These are phyloP conservation scores for Cynanchum wilfordii DNA, from an alignment of 257 asterid genomes.

Conservation along the genomic window DNA sequence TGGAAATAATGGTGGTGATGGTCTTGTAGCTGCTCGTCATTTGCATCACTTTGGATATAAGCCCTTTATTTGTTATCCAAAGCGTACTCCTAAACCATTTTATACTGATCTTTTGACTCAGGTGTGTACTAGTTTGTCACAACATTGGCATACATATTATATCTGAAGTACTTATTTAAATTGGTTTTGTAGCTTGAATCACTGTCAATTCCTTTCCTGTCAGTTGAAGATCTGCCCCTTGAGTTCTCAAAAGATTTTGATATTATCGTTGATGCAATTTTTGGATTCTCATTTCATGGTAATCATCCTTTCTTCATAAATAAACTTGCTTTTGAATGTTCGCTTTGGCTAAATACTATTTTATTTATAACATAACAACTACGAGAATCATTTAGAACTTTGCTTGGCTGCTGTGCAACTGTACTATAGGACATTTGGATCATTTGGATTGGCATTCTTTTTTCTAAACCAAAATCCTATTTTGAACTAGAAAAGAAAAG, in stretches of 20 bases:
- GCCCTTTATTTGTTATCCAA: slow-evolving; percentile 31
- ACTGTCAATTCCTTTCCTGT: slow-evolving; percentile 21
- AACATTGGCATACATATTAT: background rate
- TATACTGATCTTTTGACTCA: slow-evolving; percentile 21
- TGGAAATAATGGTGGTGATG: slow-evolving; percentile 33
- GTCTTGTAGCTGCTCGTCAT: slow-evolving; percentile 38
- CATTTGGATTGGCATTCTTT: background rate
- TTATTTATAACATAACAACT: background rate
- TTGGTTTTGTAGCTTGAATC: slow-evolving; percentile 25
- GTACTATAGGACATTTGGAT: background rate
- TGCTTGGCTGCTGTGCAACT: background rate
- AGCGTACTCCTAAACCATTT: slow-evolving; percentile 20
- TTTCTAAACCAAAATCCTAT: background rate
- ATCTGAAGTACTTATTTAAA: slow-evolving; percentile 9
- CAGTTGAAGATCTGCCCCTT: slow-evolving; percentile 22
- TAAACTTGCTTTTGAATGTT: background rate
- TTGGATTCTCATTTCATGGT: slow-evolving; percentile 37
- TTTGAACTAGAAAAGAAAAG: background rate
- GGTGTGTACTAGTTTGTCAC: slow-evolving; percentile 8
- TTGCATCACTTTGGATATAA: slow-evolving; percentile 34
- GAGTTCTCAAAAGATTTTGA: slow-evolving; percentile 25
- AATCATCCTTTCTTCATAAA: background rate
- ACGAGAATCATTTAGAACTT: background rate
- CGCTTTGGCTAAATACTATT: background rate
- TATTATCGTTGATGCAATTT: slow-evolving; percentile 34